Conservation (phyloP, 31 red algal genomes). For the Endocladia muricata region DNA sequence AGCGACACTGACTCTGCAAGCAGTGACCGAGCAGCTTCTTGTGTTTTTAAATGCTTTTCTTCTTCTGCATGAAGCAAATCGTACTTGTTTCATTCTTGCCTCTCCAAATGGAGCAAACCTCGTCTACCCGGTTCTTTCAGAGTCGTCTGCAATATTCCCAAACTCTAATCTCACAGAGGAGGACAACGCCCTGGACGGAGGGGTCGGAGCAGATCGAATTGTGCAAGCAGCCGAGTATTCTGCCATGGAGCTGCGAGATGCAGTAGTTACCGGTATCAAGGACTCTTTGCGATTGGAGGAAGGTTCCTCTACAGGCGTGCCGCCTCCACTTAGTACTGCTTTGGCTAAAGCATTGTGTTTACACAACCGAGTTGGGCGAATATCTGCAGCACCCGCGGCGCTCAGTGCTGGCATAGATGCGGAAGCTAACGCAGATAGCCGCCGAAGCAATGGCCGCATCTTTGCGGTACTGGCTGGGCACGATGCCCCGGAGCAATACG, state of each 20-base stretch:
- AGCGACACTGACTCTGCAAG: conserved; percentile 28
- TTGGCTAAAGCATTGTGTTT: conserved; percentile 69
- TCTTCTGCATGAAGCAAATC: conserved; percentile 69
- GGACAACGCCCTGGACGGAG: conserved; percentile 24
- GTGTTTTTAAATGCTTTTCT: conserved; percentile 75
- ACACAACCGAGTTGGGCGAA: conserved; percentile 41
- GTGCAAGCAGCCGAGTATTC: not conserved
- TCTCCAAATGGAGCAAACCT: conserved; percentile 18
- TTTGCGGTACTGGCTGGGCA: conserved; percentile 32
- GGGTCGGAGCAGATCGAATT: not conserved
- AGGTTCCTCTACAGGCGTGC: not conserved
- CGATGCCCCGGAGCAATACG: conserved; percentile 71
- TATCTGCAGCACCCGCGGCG: conserved; percentile 33
- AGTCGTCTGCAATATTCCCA: conserved; percentile 25
- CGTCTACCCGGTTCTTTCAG: conserved; percentile 47
- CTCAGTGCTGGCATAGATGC: conserved; percentile 31
- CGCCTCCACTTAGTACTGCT: conserved; percentile 29
- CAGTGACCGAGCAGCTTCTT: conserved; percentile 57
- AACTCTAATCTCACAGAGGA: conserved; percentile 34
- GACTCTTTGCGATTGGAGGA: conserved; percentile 23
- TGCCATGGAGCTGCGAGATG: conserved; percentile 32
- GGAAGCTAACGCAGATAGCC: not conserved
- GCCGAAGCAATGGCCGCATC: conserved; percentile 47
- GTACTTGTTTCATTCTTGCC: conserved; percentile 55
- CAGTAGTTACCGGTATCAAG: conserved; percentile 39